phyloP scores from a whole-genome alignment of 176 grass and related monocot genomes.

The Carex littledalei region DNA sequence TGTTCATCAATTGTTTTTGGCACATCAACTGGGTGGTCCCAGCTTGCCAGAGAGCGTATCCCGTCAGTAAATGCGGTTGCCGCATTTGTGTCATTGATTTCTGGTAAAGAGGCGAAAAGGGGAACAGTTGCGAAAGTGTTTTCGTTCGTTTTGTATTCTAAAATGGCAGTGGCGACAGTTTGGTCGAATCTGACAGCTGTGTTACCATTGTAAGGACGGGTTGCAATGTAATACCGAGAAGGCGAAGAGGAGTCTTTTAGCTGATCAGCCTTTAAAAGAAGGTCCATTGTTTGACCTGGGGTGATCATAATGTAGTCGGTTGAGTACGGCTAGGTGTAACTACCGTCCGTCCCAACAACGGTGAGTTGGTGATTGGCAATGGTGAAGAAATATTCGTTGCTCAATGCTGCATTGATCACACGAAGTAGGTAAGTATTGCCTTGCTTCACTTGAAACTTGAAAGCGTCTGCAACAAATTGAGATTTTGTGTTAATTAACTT shows the following conservation, averaged over 20 bases:
- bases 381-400: conserved; percentile 75
- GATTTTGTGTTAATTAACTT: not conserved
- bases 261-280: conserved; percentile 40
- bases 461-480: not conserved
- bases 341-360: conserved; percentile 63
- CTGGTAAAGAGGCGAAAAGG: conserved; percentile 37
- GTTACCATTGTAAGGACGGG: conserved; percentile 17
- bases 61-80: conserved; percentile 46
- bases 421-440: conserved; percentile 45
- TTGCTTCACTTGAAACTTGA: conserved; percentile 42
- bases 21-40: conserved; percentile 23
- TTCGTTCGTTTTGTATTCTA: conserved; percentile 46
- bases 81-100: conserved; percentile 28
- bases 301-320: conserved; percentile 70
- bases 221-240: conserved; percentile 68
- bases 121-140: not conserved
- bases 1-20: conserved; percentile 45
- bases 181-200: conserved; percentile 9
- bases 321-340: conserved; percentile 54
- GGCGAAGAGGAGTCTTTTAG: conserved; percentile 24
- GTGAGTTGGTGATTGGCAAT: conserved; percentile 68
- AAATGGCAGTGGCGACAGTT: conserved; percentile 35
- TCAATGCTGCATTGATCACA: conserved; percentile 67
- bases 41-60: conserved; percentile 24
- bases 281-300: conserved; percentile 76